phyloP scores from a whole-genome alignment of 441 rosid genomes.

The Populus hybrid region DNA sequence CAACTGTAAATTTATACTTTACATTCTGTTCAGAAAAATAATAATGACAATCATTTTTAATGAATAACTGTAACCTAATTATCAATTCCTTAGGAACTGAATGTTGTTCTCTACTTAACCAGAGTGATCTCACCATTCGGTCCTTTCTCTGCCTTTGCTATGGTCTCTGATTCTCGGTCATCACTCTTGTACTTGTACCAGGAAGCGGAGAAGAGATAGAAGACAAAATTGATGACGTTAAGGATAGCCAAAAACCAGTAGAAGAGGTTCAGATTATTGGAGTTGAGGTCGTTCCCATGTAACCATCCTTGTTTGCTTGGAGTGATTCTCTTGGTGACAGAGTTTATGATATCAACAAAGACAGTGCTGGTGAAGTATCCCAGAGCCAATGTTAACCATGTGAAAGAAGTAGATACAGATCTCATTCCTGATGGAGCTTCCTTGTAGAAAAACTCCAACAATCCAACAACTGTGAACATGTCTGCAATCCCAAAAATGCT shows the following conservation, averaged over 20 bases:
- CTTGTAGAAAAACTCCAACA: conserved; percentile 17
- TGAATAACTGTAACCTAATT: not conserved
- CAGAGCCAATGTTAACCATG: conserved; percentile 3
- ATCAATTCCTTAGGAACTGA: not conserved
- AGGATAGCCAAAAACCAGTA: conserved; percentile 24
- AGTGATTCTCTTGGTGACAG: conserved; percentile 14
- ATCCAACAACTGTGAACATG: conserved; percentile 29
- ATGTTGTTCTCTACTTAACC: not conserved
- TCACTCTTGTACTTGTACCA: conserved; percentile 25
- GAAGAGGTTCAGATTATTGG: not conserved
- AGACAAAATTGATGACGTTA: conserved; percentile 7
- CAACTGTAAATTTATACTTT: too few relatives aligned
- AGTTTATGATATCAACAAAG: conserved; percentile 14
- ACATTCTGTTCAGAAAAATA: not conserved
- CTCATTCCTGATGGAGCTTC: conserved; percentile 9
- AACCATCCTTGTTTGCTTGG: conserved; percentile 22
- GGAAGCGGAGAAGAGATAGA: conserved; percentile 16
- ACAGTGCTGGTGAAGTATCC: conserved; percentile 22
- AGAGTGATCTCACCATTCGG: not conserved
- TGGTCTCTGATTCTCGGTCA: not conserved
- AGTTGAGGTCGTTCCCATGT: conserved; percentile 12
- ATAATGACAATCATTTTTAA: not conserved
- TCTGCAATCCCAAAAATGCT: conserved; percentile 28
- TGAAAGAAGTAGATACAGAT: conserved; percentile 9
- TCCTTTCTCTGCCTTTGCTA: not conserved